Evolutionary conservation across 306 rosid species (phyloP), one percentile per base, ranked within the genome.

Genomic region (Rosa rugosa): DNA sequence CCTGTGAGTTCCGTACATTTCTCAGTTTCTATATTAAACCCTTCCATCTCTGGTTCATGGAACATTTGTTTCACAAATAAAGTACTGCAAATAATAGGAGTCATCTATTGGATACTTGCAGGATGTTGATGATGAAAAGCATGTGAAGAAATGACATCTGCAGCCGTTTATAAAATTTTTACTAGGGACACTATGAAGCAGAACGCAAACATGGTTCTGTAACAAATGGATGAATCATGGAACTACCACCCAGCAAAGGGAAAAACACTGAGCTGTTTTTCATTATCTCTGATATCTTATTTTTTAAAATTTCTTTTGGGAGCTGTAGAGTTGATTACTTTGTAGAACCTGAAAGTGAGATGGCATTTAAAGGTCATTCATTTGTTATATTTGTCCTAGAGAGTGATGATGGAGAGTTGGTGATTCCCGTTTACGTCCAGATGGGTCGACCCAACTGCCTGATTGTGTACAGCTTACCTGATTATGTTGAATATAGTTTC

Each of bases 101-200:
- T 18, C 13, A 5, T 60, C 79, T 51, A 36, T 27, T 60, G 45
- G 75, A 81, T 22, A 46, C 80, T 64, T 79, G 64, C 89, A 96
- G 99, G 99, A 93, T 75, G 97, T 90, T 79, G 99, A 93, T 82
- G 99, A 91, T 64, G 98, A 91, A 81, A 90, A 90, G 83, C 80
- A 72, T 27, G 76, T 11, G 10, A 86, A 88, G 85, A 87, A 80
- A 51, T 84, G 72, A 81, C 80, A 73, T 71, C 75, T 51, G 85
- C 80, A 74, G 69, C 83, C 44, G 76, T 51, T 59, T 86, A 85
- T 66, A 51, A 51, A 70, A 54, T 70, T 10, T 73, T 36, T 59
- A 67, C 27, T 20, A 23, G 20, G 38, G 79, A 77, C 71, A 77
- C 47, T 49, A 25, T 59, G 59, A 75, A 76, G 72, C 71, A 73